Percentiles rank a stretch among this genome's conserved stretches.
These are phyloP conservation scores for Ophiocytium majus DNA, from an alignment of 352 stramenopile genomes.

Conservation along the genomic window DNA sequence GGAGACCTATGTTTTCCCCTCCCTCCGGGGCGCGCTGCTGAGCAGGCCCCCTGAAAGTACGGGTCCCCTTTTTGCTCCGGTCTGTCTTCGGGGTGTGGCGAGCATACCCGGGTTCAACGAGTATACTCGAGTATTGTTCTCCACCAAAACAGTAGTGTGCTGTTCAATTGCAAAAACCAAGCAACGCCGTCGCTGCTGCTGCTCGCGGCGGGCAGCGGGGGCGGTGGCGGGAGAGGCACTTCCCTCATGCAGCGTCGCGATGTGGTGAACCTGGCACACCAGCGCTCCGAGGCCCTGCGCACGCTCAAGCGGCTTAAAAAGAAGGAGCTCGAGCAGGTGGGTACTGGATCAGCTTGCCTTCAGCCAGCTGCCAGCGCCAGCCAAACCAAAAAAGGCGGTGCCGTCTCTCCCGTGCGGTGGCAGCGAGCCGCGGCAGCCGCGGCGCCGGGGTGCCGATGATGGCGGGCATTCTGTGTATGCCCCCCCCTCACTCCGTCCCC, in stretches of 20 bases:
- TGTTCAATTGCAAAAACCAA: no score
- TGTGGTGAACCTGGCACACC: not conserved
- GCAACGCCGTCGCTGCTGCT: no score
- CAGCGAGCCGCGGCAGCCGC: constrained; percentile 17
- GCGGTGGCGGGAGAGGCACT: not conserved
- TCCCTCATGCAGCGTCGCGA: not conserved
- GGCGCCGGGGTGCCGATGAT: not conserved
- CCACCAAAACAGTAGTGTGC: no score
- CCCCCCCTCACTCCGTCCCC: not conserved
- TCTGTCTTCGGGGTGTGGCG: no score
- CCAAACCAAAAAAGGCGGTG: not conserved
- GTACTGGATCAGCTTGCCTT: not conserved
- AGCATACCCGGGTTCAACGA: no score
- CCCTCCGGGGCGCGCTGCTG: no score
- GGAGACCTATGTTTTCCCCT: no score
- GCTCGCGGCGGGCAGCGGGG: no score
- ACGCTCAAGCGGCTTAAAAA: constrained; percentile 34
- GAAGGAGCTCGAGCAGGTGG: constrained; percentile 35
- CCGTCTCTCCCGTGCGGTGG: not conserved
- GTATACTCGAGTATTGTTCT: no score
- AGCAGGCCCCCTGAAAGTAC: no score
- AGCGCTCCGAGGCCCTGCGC: not conserved
- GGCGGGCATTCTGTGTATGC: constrained; percentile 10
- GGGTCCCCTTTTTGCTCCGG: no score
- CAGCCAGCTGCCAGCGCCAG: not conserved